phyloP scores from a whole-genome alignment of 192 early-diverging fungal genomes.

The Entrophospora sp. region DNA sequence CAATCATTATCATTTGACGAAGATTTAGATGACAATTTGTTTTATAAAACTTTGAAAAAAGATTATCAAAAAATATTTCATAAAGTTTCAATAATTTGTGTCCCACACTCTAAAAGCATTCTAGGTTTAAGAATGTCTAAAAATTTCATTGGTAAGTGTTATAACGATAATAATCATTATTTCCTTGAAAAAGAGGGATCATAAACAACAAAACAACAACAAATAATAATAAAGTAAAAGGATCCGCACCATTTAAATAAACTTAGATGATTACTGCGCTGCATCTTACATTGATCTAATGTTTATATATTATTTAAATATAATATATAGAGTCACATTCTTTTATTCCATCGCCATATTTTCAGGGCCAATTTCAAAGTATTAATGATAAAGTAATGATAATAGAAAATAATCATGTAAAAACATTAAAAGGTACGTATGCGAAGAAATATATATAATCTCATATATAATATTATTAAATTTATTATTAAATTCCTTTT shows the following conservation, averaged over 20 bases:
- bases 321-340: constrained; percentile 40
- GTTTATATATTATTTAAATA: background rate
- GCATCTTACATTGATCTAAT: background rate
- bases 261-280: background rate
- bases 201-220: too few species aligned
- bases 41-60: too few species aligned
- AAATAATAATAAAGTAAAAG: background rate
- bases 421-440: constrained; percentile 35
- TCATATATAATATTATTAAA: background rate
- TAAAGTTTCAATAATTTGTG: constrained; percentile 35
- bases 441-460: background rate
- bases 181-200: too few species aligned
- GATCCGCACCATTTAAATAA: background rate
- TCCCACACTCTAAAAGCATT: constrained; percentile 36
- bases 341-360: constrained; percentile 46
- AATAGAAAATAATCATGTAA: too few species aligned
- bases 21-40: background rate
- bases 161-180: too few species aligned
- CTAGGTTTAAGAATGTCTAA: constrained; percentile 34
- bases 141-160: constrained; percentile 35
- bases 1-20: background rate
- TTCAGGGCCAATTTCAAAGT: constrained; percentile 39
- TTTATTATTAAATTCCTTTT: background rate
- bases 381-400: constrained; percentile 33
- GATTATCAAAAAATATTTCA: constrained; percentile 23